phyloP scores from a whole-genome alignment of 257 asterid species.

The Nicotiana undulata region DNA sequence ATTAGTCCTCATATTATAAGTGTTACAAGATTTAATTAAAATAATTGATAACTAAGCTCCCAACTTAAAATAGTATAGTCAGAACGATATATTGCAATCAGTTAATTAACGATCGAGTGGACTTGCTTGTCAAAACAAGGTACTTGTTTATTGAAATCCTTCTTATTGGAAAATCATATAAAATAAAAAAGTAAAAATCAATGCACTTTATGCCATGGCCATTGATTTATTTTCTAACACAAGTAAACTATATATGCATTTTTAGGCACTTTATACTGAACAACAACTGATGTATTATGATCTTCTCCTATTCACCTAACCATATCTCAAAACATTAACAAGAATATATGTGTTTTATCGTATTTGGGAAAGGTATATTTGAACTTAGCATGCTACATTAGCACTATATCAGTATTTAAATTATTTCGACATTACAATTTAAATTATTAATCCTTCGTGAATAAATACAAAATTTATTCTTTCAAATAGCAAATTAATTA shows the following conservation, averaged over 20 bases:
- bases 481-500: no score
- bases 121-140: background rate
- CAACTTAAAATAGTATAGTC: background rate
- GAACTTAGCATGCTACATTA: background rate
- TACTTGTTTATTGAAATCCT: background rate
- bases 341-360: background rate
- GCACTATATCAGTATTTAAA: no score
- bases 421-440: no score
- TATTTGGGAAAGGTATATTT: background rate
- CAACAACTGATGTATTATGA: background rate
- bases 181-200: background rate
- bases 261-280: background rate
- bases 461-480: no score
- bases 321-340: background rate
- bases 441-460: no score
- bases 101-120: background rate
- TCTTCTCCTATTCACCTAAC: background rate
- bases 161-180: background rate
- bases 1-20: background rate
- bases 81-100: background rate
- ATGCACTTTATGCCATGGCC: background rate
- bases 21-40: background rate
- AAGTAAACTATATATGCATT: background rate
- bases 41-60: no score
- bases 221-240: background rate